Base-by-base conservation (phyloP, 257 asterid species). In the Haberlea rhodopensis region DNA sequence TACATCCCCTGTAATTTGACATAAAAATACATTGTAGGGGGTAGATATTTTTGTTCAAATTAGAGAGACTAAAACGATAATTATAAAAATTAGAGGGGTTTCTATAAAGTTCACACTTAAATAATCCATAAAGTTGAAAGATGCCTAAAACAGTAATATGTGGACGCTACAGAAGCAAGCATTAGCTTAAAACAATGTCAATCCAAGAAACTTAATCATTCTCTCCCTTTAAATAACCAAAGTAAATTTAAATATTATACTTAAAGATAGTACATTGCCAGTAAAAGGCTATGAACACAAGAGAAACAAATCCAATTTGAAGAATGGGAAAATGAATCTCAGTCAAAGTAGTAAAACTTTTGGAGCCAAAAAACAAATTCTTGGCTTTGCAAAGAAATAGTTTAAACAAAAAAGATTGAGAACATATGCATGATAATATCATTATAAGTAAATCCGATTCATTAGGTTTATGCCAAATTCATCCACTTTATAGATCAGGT, bases 271-370 rank as follows among this genome's bases (percentile, higher is more conserved):
- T 66, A 56, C 40, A 66, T 26, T 37, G 5, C 52, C 34, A 68
- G 45, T 48, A 63, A 53, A 62, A 26, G 62, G 61, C 45, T 72
- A 52, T 60, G 78, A 43, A 60, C 65, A 68, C 71, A 62, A 68
- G 74, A 59, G 71, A 75, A 79, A 80, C 71, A 81, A 68, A 84
- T 79, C 86, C 69, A 78, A 73, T 69, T 70, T 59, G 78, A 78
- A 75, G 57, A 52, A 70, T 46, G 78, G 55, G 85, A 70, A 74
- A 66, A 70, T 72, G 75, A 64, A 72, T 70, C 80, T 66, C 71
- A 72, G 82, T 82, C 87, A 79, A 78, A 78, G 71, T 75, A 49
- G 77, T 79, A 83, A 74, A 73, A 69, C 78, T 79, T 80, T 79
- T 80, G 66, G 84, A 66, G 58, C 87, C 78, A 78, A 64, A 74